phyloP scores from a whole-genome alignment of 169 alveolate genomes.

The Plasmodium gonderi region DNA sequence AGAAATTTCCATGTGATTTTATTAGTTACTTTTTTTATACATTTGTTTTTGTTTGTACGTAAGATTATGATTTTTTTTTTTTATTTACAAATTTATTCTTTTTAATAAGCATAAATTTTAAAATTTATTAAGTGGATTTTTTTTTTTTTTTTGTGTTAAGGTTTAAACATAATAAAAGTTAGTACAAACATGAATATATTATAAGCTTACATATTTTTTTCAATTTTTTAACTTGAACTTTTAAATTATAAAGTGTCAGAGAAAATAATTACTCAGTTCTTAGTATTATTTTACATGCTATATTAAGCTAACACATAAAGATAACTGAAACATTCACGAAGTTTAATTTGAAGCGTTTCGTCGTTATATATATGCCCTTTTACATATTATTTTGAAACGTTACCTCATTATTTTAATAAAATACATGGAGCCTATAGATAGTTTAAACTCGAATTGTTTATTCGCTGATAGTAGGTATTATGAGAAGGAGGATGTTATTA shows the following conservation, averaged over 20 bases:
- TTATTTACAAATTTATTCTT: not conserved
- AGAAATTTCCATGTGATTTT: not conserved
- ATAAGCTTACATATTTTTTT: not conserved
- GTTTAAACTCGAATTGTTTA: not conserved
- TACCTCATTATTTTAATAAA: not conserved
- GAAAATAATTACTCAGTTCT: not conserved
- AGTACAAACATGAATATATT: not conserved
- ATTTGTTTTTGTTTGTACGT: conserved; percentile 13
- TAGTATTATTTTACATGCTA: not conserved
- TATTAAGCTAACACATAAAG: not conserved
- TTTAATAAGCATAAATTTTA: conserved; percentile 1
- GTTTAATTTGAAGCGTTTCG: not conserved
- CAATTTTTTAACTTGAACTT: not conserved
- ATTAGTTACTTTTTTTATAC: not conserved
- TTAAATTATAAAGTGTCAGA: not conserved
- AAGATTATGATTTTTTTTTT: conserved; percentile 7
- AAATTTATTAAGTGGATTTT: conserved; percentile 1
- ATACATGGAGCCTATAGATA: conserved; percentile 61
- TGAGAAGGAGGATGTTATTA: conserved; percentile 59
- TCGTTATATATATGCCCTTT: not conserved
- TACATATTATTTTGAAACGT: not conserved
- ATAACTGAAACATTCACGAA: not conserved
- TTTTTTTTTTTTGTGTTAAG: conserved; percentile 9
- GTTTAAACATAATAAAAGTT: conserved; percentile 7
- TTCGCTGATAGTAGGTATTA: conserved; percentile 20